Conservation (phyloP, 257 asterid genomes). For the Solanum virginianum region DNA sequence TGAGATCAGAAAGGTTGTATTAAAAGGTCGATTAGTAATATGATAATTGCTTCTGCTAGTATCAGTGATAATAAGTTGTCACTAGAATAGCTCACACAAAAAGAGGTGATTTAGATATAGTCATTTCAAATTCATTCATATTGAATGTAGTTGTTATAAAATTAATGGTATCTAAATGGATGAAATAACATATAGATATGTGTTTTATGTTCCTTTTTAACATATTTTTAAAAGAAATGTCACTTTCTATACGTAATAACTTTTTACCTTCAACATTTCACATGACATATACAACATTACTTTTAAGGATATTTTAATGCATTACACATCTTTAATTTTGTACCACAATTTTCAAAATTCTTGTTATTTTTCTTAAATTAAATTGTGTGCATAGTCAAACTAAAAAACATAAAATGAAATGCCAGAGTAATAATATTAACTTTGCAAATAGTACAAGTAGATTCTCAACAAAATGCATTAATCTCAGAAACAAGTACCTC, state of each 20-base stretch:
- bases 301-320: not conserved
- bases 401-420: not conserved
- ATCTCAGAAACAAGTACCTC: slow-evolving; percentile 30
- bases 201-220: not conserved
- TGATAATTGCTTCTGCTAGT: not conserved
- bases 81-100: not conserved
- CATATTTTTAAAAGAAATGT: not conserved
- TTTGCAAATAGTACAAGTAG: not conserved
- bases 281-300: not conserved
- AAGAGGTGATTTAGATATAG: not conserved
- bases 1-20: not conserved
- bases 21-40: not conserved
- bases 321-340: not conserved
- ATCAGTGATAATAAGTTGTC: not conserved
- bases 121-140: not conserved
- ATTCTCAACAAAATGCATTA: not conserved
- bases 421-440: not conserved
- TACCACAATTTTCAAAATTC: not conserved
- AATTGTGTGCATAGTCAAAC: not conserved
- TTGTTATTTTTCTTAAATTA: not conserved
- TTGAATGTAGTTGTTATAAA: not conserved
- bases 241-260: not conserved
- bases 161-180: not conserved
- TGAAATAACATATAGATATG: not conserved
- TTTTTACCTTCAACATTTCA: not conserved